Conservation (phyloP, 345 rosid genomes). For the Bruguiera sexangula region DNA sequence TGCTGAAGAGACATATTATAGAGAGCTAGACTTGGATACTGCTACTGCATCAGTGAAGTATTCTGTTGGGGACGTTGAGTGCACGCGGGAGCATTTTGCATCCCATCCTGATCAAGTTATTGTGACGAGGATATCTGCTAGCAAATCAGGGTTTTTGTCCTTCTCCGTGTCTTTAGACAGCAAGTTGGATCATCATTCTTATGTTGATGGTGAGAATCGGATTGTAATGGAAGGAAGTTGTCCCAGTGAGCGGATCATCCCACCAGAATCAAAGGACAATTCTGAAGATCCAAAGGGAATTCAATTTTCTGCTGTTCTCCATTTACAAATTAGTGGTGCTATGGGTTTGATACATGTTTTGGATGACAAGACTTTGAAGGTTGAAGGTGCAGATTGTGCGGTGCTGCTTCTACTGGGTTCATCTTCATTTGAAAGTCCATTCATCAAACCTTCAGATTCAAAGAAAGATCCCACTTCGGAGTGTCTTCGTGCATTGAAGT, state of each 20-base stretch:
- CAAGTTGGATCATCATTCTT: constrained; percentile 44
- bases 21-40: constrained; percentile 87
- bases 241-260: constrained; percentile 61
- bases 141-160: constrained; percentile 60
- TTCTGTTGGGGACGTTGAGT: constrained; percentile 55
- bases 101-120: constrained; percentile 72
- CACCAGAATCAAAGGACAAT: constrained; percentile 44
- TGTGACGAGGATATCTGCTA: constrained; percentile 59
- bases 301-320: constrained; percentile 67
- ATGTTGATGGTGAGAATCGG: constrained; percentile 42
- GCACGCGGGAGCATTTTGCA: constrained; percentile 64
- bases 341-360: constrained; percentile 42
- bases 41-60: constrained; percentile 68
- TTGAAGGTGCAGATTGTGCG: constrained; percentile 73
- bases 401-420: constrained; percentile 59
- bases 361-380: constrained; percentile 59
- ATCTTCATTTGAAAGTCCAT: constrained; percentile 82
- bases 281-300: constrained; percentile 46
- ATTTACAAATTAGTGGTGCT: constrained; percentile 58
- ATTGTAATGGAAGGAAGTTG: constrained; percentile 71
- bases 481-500: constrained; percentile 37
- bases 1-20: constrained; percentile 51
- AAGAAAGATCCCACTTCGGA: constrained; percentile 58
- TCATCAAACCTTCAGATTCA: constrained; percentile 66
- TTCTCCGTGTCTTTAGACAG: constrained; percentile 52